Evolutionary conservation across 257 asterid species (phyloP), one percentile per base, ranked within the genome.

Genomic region (Scutellaria barbata): DNA sequence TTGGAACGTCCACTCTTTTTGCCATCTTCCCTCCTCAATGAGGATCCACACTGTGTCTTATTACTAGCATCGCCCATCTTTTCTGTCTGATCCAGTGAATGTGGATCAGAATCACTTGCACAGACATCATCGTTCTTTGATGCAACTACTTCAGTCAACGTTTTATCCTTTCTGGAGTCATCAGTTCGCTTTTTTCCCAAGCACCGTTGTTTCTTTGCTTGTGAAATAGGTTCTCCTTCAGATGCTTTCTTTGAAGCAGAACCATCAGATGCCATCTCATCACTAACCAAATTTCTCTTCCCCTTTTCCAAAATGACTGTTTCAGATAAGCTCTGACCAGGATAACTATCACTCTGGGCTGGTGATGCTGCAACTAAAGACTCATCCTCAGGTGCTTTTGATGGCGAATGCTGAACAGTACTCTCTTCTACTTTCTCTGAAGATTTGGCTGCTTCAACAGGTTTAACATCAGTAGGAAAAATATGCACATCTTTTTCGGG

Each of bases 1-100:
- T 86, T 88, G 53, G 72, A 77, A 14, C 80, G 90, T 33, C 76
- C 90, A 74, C 83, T 81, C 81, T 79, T 85, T 85, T 74, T 86
- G 47, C 76, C 61, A 70, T 54, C 87, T 68, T 77, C 74, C 46
- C 80, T 83, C 75, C 70, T 83, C 41, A 72, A 71, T 25, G 90
- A 62, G 45, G 83, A 78, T 56, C 74, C 88, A 51, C 66, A 82
- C 40, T 76, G 80, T 41, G 39, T 66, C 47, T 84, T 79, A 64
- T 63, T 78, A 57, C 66, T 74, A 54, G 81, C 77, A 77, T 60
- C 79, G 13, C 50, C 68, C 40, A 68, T 71, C 75, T 73, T 78
- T 41, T 71, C 78, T 37, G 72, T 67, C 78, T 64, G 80, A 65
- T 76, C 82, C 50, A 8, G 75, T 25, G 80, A 71, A 69, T 74